phyloP scores from a whole-genome alignment of 192 early-diverging fungal species.

The Helicostylum pulchrum region DNA sequence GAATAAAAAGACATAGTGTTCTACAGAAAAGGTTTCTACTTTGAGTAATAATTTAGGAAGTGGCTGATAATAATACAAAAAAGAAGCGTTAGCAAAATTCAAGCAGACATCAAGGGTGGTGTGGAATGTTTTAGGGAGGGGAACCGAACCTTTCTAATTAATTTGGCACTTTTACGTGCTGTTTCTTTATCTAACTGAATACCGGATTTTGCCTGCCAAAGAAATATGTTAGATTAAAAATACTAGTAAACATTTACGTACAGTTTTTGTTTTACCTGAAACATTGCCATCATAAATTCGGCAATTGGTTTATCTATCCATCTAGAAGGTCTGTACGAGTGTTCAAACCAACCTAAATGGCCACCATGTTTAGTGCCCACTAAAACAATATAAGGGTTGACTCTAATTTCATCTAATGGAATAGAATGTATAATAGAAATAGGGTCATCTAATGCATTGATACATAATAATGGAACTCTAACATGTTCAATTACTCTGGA shows the following conservation, averaged over 20 bases:
- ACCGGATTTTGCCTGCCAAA: neutral
- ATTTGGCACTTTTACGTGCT: constrained; percentile 1
- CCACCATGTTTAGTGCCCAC: constrained; percentile 78
- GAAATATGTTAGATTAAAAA: neutral
- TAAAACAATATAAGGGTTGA: constrained; percentile 79
- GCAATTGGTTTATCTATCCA: constrained; percentile 68
- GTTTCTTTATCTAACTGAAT: neutral
- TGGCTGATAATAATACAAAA: too few species aligned
- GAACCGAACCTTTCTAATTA: constrained; percentile 9
- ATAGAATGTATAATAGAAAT: constrained; percentile 64
- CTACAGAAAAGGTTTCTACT: too few species aligned
- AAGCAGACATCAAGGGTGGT: neutral
- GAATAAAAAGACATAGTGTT: too few species aligned
- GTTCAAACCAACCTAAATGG: constrained; percentile 88
- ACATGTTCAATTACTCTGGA: constrained; percentile 59
- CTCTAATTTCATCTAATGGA: constrained; percentile 66
- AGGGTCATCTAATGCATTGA: constrained; percentile 90
- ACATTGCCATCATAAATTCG: constrained; percentile 65
- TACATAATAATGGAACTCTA: constrained; percentile 77
- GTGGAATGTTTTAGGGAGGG: neutral
- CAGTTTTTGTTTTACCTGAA: constrained; percentile 17
- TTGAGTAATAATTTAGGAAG: too few species aligned
- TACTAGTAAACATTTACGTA: neutral
- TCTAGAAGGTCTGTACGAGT: constrained; percentile 40
- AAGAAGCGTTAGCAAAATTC: too few species aligned